phyloP scores from a whole-genome alignment of 2,329 filamentous ascomycete species.

The Colletotrichum sp. region DNA sequence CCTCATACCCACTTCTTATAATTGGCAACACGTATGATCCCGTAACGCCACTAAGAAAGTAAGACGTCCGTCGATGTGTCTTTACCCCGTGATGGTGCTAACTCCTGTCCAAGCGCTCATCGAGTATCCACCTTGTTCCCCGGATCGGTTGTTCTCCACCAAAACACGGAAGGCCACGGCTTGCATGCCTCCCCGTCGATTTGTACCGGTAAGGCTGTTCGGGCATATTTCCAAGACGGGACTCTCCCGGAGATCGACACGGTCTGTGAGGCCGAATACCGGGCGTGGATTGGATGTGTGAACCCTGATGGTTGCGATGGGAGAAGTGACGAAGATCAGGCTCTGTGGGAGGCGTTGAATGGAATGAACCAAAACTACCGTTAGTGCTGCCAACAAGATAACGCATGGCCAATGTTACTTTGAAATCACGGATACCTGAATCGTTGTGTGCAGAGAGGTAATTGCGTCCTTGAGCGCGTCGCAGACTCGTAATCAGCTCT shows the following conservation, averaged over 20 bases:
- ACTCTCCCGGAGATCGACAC: background rate
- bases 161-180: slow-evolving; percentile 1
- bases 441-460: background rate
- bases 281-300: background rate
- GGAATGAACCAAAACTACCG: background rate
- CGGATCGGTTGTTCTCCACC: background rate
- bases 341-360: background rate
- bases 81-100: background rate
- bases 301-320: background rate
- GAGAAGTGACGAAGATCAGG: background rate
- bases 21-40: slow-evolving; percentile 33
- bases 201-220: background rate
- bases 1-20: slow-evolving; percentile 33
- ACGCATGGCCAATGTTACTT: background rate
- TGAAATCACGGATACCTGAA: background rate
- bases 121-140: background rate
- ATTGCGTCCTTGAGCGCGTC: background rate
- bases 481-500: background rate
- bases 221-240: background rate
- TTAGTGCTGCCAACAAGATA: background rate
- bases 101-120: background rate
- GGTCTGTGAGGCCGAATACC: background rate
- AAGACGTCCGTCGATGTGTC: background rate
- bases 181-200: background rate
- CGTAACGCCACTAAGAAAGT: background rate